These are phyloP conservation scores for Dactylella cylindrospora DNA, from an alignment of 2,329 filamentous ascomycete genomes.

Conservation along the genomic window DNA sequence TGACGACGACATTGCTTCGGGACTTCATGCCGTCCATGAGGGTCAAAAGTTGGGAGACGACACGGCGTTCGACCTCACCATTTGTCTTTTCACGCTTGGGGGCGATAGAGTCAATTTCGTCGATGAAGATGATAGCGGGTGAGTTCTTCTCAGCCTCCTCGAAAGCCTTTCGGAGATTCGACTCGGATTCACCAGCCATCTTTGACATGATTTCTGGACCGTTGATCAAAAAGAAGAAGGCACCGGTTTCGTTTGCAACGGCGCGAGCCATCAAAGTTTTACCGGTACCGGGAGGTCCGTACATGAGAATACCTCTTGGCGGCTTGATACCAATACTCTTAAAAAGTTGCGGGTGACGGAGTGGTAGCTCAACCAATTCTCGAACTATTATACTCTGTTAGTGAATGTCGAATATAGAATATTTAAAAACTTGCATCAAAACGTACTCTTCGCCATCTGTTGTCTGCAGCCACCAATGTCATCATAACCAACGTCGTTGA, in stretches of 20 bases:
- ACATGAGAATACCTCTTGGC: slow-evolving; percentile 93
- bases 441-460: slow-evolving; percentile 87
- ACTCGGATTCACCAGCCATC: slow-evolving; percentile 99
- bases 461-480: slow-evolving; percentile 99
- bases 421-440: neutral
- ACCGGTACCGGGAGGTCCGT: slow-evolving; percentile 95
- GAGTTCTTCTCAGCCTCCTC: slow-evolving; percentile 99
- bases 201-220: slow-evolving; percentile 97
- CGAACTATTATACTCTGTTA: slow-evolving; percentile 58
- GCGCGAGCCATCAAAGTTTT: slow-evolving; percentile 99
- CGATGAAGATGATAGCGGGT: slow-evolving; percentile 98
- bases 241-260: slow-evolving; percentile 97
- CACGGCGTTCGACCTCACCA: slow-evolving; percentile 96
- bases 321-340: slow-evolving; percentile 99
- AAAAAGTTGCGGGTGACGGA: slow-evolving; percentile 97
- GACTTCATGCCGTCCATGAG: slow-evolving; percentile 99
- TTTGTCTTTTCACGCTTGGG: slow-evolving; percentile 99
- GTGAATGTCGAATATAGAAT: neutral
- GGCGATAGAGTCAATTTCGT: slow-evolving; percentile 98
- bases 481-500: slow-evolving; percentile 98
- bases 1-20: slow-evolving; percentile 95
- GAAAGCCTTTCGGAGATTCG: slow-evolving; percentile 97
- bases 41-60: slow-evolving; percentile 92
- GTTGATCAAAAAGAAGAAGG: slow-evolving; percentile 99
- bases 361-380: slow-evolving; percentile 94